Percentiles rank a stretch among this genome's conserved stretches.
Evolutionary conservation across 495 filamentous ascomycete genomes (phyloP).

Genomic region (Rusavskia elegans): DNA sequence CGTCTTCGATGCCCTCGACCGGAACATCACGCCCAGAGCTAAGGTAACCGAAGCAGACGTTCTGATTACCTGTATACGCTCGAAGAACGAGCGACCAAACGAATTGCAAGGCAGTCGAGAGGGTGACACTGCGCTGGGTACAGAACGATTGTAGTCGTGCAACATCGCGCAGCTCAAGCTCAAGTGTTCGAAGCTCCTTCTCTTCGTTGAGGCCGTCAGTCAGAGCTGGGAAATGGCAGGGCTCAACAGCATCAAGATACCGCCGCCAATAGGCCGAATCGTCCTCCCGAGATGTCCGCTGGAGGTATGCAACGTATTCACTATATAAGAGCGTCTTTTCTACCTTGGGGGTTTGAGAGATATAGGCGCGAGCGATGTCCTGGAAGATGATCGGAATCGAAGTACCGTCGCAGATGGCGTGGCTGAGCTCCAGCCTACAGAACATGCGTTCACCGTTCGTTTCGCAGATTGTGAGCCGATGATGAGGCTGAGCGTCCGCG

Average conservation of each 20-base stretch:
- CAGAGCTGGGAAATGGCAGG: slow-evolving; percentile 36
- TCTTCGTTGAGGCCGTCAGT: slow-evolving; percentile 6
- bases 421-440: slow-evolving; percentile 29
- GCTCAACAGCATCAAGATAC: slow-evolving; percentile 31
- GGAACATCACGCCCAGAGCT: slow-evolving; percentile 33
- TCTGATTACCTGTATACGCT: slow-evolving; percentile 32
- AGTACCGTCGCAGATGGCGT: slow-evolving; percentile 23
- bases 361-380: slow-evolving; percentile 13
- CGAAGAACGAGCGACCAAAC: slow-evolving; percentile 42
- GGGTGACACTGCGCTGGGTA: slow-evolving; percentile 12
- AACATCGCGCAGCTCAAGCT: slow-evolving; percentile 17
- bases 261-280: slow-evolving; percentile 33
- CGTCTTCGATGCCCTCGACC: slow-evolving; percentile 32
- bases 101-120: slow-evolving; percentile 28
- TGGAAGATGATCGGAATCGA: slow-evolving; percentile 15
- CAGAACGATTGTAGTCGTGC: slow-evolving; percentile 17
- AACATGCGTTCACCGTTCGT: slow-evolving; percentile 11
- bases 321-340: not conserved
- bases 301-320: slow-evolving; percentile 4
- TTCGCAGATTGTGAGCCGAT: slow-evolving; percentile 21
- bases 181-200: slow-evolving; percentile 17
- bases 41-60: slow-evolving; percentile 43
- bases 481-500: slow-evolving; percentile 14
- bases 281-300: slow-evolving; percentile 11
- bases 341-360: not conserved